phyloP scores from a whole-genome alignment of 768 basidiomycete species.

The Amanita rimosa region DNA sequence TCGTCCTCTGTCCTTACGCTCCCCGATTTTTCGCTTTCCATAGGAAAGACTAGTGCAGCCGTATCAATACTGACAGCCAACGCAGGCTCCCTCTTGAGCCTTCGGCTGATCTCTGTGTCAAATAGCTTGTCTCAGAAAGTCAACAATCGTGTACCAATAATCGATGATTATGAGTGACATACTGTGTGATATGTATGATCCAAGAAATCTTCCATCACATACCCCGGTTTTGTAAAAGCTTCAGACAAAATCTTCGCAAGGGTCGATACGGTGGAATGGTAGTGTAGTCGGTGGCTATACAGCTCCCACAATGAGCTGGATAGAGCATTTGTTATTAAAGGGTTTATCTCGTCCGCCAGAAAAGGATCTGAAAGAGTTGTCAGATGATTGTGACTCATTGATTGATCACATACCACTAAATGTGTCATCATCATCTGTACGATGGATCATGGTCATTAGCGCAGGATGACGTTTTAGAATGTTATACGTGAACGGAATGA shows the following conservation, averaged over 20 bases:
- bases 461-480: slow-evolving; percentile 85
- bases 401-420: too few relatives aligned
- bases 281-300: slow-evolving; percentile 66
- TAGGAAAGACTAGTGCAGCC: background rate
- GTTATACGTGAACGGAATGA: slow-evolving; percentile 92
- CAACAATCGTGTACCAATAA: background rate
- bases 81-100: slow-evolving; percentile 72
- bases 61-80: slow-evolving; percentile 30
- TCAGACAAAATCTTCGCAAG: slow-evolving; percentile 79
- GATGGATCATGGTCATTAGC: slow-evolving; percentile 90
- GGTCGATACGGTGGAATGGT: slow-evolving; percentile 80
- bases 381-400: too few relatives aligned
- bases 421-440: slow-evolving; percentile 13
- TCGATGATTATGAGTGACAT: slow-evolving; percentile 12
- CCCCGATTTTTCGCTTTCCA: background rate
- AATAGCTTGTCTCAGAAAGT: slow-evolving; percentile 45
- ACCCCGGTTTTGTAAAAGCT: slow-evolving; percentile 88
- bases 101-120: slow-evolving; percentile 71
- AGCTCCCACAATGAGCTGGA: slow-evolving; percentile 93
- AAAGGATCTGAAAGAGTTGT: slow-evolving; percentile 50
- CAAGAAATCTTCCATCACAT: slow-evolving; percentile 90
- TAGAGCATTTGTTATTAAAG: slow-evolving; percentile 67
- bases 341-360: slow-evolving; percentile 52
- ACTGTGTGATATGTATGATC: slow-evolving; percentile 89
- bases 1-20: background rate